Evolutionary conservation across 23 red algal species (phyloP), one percentile per base, ranked within the genome.

Genomic region (Cyanidium caldarium): DNA sequence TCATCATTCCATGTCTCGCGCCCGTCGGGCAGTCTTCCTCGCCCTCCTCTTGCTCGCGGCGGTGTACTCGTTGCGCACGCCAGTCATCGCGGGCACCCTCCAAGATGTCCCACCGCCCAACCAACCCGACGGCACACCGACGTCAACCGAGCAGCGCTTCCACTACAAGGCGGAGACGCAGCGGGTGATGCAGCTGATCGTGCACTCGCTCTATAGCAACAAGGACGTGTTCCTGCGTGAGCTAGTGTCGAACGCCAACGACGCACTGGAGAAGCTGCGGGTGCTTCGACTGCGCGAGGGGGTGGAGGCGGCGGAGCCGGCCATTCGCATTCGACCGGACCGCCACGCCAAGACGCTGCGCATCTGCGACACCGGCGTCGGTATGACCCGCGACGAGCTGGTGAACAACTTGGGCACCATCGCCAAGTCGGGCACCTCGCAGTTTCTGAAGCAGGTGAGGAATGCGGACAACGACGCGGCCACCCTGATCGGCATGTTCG

Each of bases 151-250:
- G n/a, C n/a, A 94, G 58, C 68, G 72, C 46, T 86, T 85, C 69
- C 34, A 74, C 7, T 94, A 86, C 58, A 75, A 86, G 58, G 88
- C 88, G 14, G 88, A 94, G 70, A 78, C 83, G 26, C 75, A 72
- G 38, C 88, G 88, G 0, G 58, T 94, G 34, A 94, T 94, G 88
- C 76, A 94, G 69, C 86, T 94, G 42, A 94, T 94, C 77, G 80
- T 94, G 57, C 78, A 94, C 68, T 86, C 81, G 16, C 81, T 94
- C 2, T 94, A 94, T 38, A 81, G 75, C 17, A 94, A 85, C 39
- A 73, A 76, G 12, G 81, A 94, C 61, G 77, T 94, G 23, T 94
- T 94, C 42, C 67, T 94, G 20, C 77, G 88, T n/a, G 88, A 94
- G 70, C 81, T 94, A 7, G 84, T 94, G 31, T 86, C 81, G 30